Conservation (phyloP, 495 filamentous ascomycete species). For the Aspergillus avenaceus region DNA sequence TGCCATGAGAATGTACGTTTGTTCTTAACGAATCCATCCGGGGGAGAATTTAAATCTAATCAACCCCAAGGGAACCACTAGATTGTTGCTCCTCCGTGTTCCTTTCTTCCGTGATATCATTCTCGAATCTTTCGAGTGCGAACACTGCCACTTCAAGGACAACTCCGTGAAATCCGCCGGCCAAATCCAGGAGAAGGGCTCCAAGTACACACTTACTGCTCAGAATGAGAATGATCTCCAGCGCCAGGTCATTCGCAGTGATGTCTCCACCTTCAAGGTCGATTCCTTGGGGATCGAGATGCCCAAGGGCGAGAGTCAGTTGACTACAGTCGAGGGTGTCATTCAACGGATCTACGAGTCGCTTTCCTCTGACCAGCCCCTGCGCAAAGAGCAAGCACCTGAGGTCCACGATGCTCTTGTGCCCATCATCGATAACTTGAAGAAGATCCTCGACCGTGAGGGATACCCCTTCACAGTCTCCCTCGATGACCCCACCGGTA, state of each 20-base stretch:
- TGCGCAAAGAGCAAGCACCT: conserved; percentile 66
- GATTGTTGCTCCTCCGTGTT: conserved; percentile 82
- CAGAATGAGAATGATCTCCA: conserved; percentile 67
- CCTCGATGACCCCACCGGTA: conserved; percentile 90
- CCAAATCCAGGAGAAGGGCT: conserved; percentile 82
- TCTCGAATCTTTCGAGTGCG: conserved; percentile 92
- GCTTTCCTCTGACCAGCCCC: conserved; percentile 68
- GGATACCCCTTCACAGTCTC: conserved; percentile 83
- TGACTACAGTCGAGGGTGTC: conserved; percentile 90
- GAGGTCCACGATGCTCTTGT: conserved; percentile 74
- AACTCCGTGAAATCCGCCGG: conserved; percentile 89
- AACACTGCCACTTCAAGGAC: conserved; percentile 81
- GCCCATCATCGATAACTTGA: conserved; percentile 63
- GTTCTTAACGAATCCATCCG: conserved; percentile 1
- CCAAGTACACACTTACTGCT: conserved; percentile 71
- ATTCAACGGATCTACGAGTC: conserved; percentile 71
- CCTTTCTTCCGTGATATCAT: conserved; percentile 97
- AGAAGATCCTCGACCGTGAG: conserved; percentile 67
- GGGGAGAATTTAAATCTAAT: neutral
- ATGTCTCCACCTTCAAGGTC: conserved; percentile 74
- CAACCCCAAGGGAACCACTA: conserved; percentile 65
- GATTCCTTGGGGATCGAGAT: conserved; percentile 88
- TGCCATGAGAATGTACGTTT: conserved; percentile 75
- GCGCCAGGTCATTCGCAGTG: conserved; percentile 86
- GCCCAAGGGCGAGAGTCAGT: conserved; percentile 78